Evolutionary conservation across 2,329 filamentous ascomycete genomes (phyloP).

Genomic region (Colletotrichum sp.): DNA sequence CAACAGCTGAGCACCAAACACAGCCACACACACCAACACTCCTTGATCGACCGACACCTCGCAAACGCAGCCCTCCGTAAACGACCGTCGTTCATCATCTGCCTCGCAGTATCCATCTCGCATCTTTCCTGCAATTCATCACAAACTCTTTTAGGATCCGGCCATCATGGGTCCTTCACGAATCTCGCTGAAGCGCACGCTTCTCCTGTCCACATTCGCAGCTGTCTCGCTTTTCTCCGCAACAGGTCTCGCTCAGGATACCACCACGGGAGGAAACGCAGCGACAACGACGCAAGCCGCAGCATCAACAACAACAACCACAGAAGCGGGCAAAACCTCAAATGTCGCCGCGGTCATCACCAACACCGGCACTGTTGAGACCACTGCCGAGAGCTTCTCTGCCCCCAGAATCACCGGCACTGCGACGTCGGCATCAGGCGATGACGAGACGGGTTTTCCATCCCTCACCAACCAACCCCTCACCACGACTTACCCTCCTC

Average conservation of each 20-base stretch:
- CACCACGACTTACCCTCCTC: constrained; percentile 67
- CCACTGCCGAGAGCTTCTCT: constrained; percentile 15
- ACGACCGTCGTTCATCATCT: background rate
- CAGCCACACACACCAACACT: background rate
- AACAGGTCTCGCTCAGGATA: constrained; percentile 36
- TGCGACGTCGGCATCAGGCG: constrained; percentile 20
- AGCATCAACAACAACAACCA: constrained; percentile 7
- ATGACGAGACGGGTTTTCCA: constrained; percentile 39
- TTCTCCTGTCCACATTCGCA: constrained; percentile 86
- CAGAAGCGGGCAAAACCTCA: constrained; percentile 16
- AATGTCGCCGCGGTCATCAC: constrained; percentile 21
- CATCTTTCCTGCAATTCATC: background rate
- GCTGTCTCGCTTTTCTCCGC: constrained; percentile 30
- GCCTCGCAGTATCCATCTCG: background rate
- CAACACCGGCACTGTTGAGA: constrained; percentile 22
- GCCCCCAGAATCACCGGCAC: constrained; percentile 24
- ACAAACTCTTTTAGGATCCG: background rate
- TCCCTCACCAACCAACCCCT: constrained; percentile 42
- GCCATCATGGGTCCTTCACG: constrained; percentile 13
- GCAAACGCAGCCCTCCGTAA: background rate
- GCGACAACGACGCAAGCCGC: constrained; percentile 5
- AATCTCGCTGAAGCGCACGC: constrained; percentile 23
- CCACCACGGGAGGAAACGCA: constrained; percentile 2
- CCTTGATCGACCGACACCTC: background rate
- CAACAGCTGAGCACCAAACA: background rate